phyloP scores from a whole-genome alignment of 2,329 filamentous ascomycete species.

The Stagonosporopsis rhizophila region DNA sequence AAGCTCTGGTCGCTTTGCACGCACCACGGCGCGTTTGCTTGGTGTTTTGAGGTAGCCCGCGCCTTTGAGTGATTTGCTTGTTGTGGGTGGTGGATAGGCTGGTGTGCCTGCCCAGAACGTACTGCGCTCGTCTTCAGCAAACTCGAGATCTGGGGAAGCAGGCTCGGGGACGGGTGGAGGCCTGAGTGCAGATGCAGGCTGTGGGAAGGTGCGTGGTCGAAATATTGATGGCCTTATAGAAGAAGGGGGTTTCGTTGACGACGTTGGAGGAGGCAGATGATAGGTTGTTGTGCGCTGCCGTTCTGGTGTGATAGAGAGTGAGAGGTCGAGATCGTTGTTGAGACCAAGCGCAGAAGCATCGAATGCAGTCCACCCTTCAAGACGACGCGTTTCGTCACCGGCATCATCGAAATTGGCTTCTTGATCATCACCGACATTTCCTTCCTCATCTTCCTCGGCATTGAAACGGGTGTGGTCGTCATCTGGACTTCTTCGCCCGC shows the following conservation, averaged over 20 bases:
- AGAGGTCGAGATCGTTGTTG: conserved; percentile 38
- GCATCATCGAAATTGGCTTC: conserved; percentile 7
- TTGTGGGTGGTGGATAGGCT: conserved; percentile 21
- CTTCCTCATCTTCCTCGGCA: not conserved
- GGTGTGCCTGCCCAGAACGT: conserved; percentile 41
- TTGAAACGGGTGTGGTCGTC: conserved; percentile 9
- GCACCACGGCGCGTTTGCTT: conserved; percentile 49
- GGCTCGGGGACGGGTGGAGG: conserved; percentile 14
- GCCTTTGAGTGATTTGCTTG: conserved; percentile 23
- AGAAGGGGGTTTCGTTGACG: conserved; percentile 18
- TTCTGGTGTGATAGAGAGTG: conserved; percentile 38
- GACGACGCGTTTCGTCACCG: conserved; percentile 41
- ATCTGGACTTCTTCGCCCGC: conserved; percentile 17
- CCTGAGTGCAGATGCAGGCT: not conserved
- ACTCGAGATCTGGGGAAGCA: conserved; percentile 12
- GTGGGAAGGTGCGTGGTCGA: conserved; percentile 3
- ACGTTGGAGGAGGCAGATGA: not conserved
- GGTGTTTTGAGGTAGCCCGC: conserved; percentile 57
- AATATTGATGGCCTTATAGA: conserved; percentile 3
- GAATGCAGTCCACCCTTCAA: conserved; percentile 50
- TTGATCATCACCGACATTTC: conserved; percentile 8
- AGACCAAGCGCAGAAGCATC: conserved; percentile 43
- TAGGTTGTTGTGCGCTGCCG: conserved; percentile 15
- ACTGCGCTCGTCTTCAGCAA: conserved; percentile 16
- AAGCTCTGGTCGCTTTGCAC: conserved; percentile 42